Conservation (phyloP, 805 yeast genomes). For the Priceomyces carsonii region DNA sequence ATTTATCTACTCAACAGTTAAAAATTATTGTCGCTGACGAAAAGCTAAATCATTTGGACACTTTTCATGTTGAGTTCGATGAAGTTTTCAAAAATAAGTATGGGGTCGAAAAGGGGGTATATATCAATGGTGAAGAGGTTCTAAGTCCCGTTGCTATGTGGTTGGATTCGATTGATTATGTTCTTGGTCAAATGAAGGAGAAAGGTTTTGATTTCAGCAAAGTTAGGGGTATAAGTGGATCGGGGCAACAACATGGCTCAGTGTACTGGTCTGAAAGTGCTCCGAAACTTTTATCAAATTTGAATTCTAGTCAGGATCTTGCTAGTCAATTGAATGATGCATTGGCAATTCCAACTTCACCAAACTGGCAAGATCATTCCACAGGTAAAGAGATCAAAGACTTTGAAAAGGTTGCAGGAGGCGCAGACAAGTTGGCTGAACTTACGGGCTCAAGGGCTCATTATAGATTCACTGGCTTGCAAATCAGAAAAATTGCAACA, state of each 20-base stretch:
- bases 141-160: constrained; percentile 87
- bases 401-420: constrained; percentile 62
- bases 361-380: constrained; percentile 96
- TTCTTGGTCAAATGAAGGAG: constrained; percentile 51
- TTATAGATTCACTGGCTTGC: constrained; percentile 90
- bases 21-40: constrained; percentile 69
- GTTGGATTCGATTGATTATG: constrained; percentile 76
- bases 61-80: constrained; percentile 74
- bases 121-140: constrained; percentile 53
- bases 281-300: constrained; percentile 32
- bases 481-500: constrained; percentile 70
- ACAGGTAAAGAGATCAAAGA: constrained; percentile 66
- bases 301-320: constrained; percentile 37
- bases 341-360: constrained; percentile 66
- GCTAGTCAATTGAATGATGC: constrained; percentile 50
- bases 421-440: constrained; percentile 59
- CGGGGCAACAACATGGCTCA: constrained; percentile 92
- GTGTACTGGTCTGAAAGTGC: constrained; percentile 72
- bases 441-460: constrained; percentile 87
- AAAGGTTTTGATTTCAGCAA: constrained; percentile 56
- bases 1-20: constrained; percentile 86
- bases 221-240: constrained; percentile 75
- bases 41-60: constrained; percentile 50
- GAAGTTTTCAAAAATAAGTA: constrained; percentile 56
- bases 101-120: constrained; percentile 74